Percentiles rank a stretch among this genome's conserved stretches.
Conservation (phyloP, 202 grass and related monocot genomes). For the Digitaria exilis region DNA sequence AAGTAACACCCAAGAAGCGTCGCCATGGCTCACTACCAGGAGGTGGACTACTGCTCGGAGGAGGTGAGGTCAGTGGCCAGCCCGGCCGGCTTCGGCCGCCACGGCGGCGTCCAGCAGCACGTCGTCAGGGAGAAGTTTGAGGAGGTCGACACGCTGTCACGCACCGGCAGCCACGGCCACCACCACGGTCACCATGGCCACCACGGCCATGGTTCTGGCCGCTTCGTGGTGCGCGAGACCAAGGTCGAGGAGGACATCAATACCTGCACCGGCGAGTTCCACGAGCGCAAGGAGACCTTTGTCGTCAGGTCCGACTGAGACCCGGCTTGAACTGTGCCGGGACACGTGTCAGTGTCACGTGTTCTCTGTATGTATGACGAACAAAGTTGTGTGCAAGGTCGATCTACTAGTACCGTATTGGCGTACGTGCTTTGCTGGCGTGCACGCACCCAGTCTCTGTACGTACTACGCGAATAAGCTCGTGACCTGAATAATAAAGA, state of each 20-base stretch:
- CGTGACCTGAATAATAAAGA: slow-evolving; percentile 51
- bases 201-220: slow-evolving; percentile 26
- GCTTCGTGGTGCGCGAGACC: slow-evolving; percentile 31
- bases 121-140: slow-evolving; percentile 49
- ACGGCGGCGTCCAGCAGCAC: slow-evolving; percentile 36
- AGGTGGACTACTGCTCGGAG: slow-evolving; percentile 56
- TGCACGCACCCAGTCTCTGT: slow-evolving; percentile 1
- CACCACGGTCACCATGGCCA: slow-evolving; percentile 1
- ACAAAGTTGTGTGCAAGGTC: slow-evolving; percentile 10
- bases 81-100: slow-evolving; percentile 32
- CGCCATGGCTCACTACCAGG: slow-evolving; percentile 41
- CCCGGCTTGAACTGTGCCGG: background rate
- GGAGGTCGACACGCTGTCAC: slow-evolving; percentile 35
- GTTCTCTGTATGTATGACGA: background rate
- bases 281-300: slow-evolving; percentile 54
- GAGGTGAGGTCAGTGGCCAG: slow-evolving; percentile 44
- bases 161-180: background rate
- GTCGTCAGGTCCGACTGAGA: slow-evolving; percentile 33
- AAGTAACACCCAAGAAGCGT: background rate
- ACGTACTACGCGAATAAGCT: slow-evolving; percentile 41
- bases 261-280: slow-evolving; percentile 57
- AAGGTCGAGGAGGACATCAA: slow-evolving; percentile 53
- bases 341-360: background rate
- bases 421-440: background rate
- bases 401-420: background rate